These are phyloP conservation scores for Noccaea bulbosa DNA, from an alignment of 345 rosid species.

Conservation along the genomic window DNA sequence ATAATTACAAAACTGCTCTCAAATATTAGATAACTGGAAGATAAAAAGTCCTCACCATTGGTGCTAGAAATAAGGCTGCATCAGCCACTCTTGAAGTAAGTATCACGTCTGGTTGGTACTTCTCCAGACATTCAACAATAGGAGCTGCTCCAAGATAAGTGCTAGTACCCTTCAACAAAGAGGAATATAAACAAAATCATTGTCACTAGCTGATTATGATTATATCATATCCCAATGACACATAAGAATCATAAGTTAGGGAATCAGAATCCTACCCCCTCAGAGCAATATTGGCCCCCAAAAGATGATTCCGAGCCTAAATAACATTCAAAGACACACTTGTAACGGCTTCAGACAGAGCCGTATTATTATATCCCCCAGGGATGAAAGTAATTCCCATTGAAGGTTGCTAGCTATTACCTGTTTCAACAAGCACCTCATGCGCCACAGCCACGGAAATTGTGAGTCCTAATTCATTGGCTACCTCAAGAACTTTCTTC, in stretches of 20 bases:
- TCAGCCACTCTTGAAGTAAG: slow-evolving; percentile 90
- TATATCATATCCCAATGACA: neutral
- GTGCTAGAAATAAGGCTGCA: slow-evolving; percentile 89
- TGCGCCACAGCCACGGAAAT: slow-evolving; percentile 76
- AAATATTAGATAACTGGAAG: neutral
- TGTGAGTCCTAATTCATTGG: slow-evolving; percentile 60
- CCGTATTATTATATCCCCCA: neutral
- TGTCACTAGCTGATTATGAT: slow-evolving; percentile 5
- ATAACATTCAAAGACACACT: slow-evolving; percentile 24
- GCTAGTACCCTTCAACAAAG: slow-evolving; percentile 66
- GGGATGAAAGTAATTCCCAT: slow-evolving; percentile 10
- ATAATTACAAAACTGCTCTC: slow-evolving; percentile 1
- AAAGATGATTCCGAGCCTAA: slow-evolving; percentile 51
- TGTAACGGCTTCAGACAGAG: too few species aligned
- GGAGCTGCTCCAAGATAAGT: slow-evolving; percentile 97
- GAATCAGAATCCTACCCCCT: slow-evolving; percentile 61
- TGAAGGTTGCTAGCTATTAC: slow-evolving; percentile 37
- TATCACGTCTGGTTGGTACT: slow-evolving; percentile 75
- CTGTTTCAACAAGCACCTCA: slow-evolving; percentile 58
- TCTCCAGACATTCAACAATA: slow-evolving; percentile 87
- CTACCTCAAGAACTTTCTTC: slow-evolving; percentile 68
- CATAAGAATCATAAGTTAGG: slow-evolving; percentile 21
- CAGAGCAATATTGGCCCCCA: slow-evolving; percentile 43
- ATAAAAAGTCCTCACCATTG: slow-evolving; percentile 63
- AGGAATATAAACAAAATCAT: slow-evolving; percentile 14